Conservation (phyloP, 2,329 filamentous ascomycete species). For the Trichophyton benhamiae region DNA sequence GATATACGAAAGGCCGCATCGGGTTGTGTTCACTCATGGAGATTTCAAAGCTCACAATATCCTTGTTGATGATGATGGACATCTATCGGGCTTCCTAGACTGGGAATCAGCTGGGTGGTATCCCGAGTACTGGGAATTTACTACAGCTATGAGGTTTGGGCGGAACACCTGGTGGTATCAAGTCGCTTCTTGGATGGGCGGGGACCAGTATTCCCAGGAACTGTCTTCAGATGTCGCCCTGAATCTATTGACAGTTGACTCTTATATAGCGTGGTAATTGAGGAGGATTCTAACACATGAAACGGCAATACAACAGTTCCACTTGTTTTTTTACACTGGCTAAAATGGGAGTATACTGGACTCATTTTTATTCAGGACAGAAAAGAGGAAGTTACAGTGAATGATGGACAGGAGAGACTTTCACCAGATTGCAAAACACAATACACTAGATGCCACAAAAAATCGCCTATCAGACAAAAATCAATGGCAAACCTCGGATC, state of each 20-base stretch:
- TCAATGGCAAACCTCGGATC: no score
- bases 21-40: slow-evolving; percentile 18
- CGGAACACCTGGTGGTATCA: slow-evolving; percentile 17
- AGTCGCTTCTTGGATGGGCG: slow-evolving; percentile 14
- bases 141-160: slow-evolving; percentile 17
- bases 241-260: slow-evolving; percentile 15
- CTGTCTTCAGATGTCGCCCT: slow-evolving; percentile 14
- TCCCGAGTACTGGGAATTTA: slow-evolving; percentile 14
- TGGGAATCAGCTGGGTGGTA: slow-evolving; percentile 17
- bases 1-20: slow-evolving; percentile 10
- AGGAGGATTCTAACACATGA: no score
- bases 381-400: no score
- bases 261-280: no score
- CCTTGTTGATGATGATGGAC: slow-evolving; percentile 14
- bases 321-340: no score
- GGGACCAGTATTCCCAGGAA: slow-evolving; percentile 14
- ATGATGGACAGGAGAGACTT: no score
- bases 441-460: no score
- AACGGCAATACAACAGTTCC: no score
- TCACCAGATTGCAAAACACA: no score
- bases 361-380: no score
- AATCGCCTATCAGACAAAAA: no score
- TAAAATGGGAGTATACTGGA: no score
- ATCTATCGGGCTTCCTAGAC: slow-evolving; percentile 19
- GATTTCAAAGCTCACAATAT: slow-evolving; percentile 19